Conservation (phyloP, 805 yeast species). For the Candida boleticola region DNA sequence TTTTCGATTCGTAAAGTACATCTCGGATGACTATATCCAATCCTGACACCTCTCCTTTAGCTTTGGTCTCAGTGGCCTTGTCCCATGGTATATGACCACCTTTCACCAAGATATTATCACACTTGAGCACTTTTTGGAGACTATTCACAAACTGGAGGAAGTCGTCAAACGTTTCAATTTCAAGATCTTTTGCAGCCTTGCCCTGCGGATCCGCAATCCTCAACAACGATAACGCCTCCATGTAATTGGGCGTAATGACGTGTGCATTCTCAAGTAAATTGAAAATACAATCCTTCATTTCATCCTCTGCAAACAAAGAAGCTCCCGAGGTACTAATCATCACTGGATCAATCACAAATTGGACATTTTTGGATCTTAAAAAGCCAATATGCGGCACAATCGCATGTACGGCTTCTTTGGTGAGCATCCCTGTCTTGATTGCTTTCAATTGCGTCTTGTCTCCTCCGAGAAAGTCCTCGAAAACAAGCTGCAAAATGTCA, state of each 20-base stretch:
- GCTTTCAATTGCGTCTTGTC: slow-evolving; percentile 44
- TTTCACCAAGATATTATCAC: slow-evolving; percentile 61
- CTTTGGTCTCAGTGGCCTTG: slow-evolving; percentile 17
- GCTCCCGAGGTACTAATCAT: slow-evolving; percentile 81
- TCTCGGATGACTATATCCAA: slow-evolving; percentile 42
- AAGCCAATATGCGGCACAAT: slow-evolving; percentile 36
- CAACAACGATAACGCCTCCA: slow-evolving; percentile 55
- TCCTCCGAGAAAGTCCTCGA: slow-evolving; percentile 52
- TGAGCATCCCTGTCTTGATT: slow-evolving; percentile 79
- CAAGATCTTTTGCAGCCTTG: slow-evolving; percentile 13
- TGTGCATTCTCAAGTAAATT: slow-evolving; percentile 51
- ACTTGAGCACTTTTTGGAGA: slow-evolving; percentile 30
- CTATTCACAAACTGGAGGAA: slow-evolving; percentile 18
- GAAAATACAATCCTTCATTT: slow-evolving; percentile 40
- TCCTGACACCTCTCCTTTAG: slow-evolving; percentile 1
- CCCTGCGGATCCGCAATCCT: slow-evolving; percentile 8
- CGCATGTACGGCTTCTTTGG: slow-evolving; percentile 50
- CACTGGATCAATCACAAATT: slow-evolving; percentile 76
- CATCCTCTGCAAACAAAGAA: slow-evolving; percentile 47
- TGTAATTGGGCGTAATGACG: slow-evolving; percentile 71
- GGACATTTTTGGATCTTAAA: slow-evolving; percentile 22
- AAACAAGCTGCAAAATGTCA: slow-evolving; percentile 50
- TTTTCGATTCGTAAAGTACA: slow-evolving; percentile 47
- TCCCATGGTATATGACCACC: slow-evolving; percentile 74
- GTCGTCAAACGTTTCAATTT: slow-evolving; percentile 34